A percentile compares a stretch with the other conserved stretches of the same genome.
phyloP scores from a whole-genome alignment of 805 yeast genomes.

The Wickerhamiella vanderwaltii region DNA sequence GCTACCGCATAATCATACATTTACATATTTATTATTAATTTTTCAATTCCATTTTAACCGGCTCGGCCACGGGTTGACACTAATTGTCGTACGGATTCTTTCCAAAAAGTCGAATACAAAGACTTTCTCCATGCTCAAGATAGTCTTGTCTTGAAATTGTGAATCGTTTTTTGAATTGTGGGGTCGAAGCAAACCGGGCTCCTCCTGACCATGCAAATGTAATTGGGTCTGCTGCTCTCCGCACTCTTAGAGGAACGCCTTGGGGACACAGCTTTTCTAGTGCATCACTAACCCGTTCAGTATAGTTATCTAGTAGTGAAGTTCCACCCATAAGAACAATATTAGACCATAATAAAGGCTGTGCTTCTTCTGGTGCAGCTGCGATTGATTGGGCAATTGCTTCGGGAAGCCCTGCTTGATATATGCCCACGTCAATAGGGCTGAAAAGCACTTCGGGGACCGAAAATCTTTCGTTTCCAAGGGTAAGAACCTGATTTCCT shows the following conservation, averaged over 20 bases:
- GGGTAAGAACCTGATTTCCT: constrained; percentile 49
- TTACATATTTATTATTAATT: neutral
- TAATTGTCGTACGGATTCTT: constrained; percentile 10
- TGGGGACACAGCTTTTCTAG: constrained; percentile 28
- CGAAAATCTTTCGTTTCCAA: constrained; percentile 76
- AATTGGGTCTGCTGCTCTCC: constrained; percentile 28
- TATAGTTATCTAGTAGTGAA: constrained; percentile 55
- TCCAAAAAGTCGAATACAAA: constrained; percentile 42
- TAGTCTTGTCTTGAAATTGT: constrained; percentile 69
- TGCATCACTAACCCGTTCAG: constrained; percentile 38
- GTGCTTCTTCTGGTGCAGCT: constrained; percentile 55
- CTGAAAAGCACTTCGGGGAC: constrained; percentile 79
- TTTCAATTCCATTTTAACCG: neutral
- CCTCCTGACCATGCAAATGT: constrained; percentile 53
- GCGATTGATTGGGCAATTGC: constrained; percentile 56
- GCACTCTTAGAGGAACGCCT: constrained; percentile 23
- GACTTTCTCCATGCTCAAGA: constrained; percentile 65
- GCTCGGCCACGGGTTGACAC: too few species aligned
- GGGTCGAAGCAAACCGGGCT: constrained; percentile 30
- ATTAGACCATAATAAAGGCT: constrained; percentile 66
- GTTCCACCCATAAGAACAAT: constrained; percentile 77
- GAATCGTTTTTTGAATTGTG: constrained; percentile 35
- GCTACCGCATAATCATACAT: constrained; percentile 1
- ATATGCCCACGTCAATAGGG: constrained; percentile 68
- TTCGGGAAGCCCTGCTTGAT: constrained; percentile 67